Evolutionary conservation across 306 rosid species (phyloP).

Genomic region (Cicer cuneatum): DNA sequence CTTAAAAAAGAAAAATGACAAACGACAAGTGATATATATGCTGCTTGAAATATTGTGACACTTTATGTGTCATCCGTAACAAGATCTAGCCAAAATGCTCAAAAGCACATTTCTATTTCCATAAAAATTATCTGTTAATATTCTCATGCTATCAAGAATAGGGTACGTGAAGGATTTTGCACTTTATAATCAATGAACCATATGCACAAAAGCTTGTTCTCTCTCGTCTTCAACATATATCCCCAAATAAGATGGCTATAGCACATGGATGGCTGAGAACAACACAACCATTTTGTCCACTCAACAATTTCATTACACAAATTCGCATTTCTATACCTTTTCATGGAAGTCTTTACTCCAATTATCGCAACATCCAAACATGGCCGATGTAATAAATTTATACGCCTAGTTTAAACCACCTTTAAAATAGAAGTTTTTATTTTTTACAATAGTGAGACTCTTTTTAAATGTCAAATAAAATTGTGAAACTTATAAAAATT

Average conservation of each 20-base stretch:
- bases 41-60: slow-evolving; percentile 35
- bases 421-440: too few relatives aligned
- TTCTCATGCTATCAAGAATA: slow-evolving; percentile 33
- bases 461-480: too few relatives aligned
- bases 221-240: not conserved
- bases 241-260: slow-evolving; percentile 3
- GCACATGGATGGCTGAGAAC: not conserved
- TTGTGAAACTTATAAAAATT: too few relatives aligned
- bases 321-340: not conserved
- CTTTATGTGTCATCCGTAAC: slow-evolving; percentile 40
- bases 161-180: slow-evolving; percentile 10
- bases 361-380: not conserved
- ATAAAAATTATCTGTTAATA: slow-evolving; percentile 34
- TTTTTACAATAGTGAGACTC: too few relatives aligned
- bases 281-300: slow-evolving; percentile 2
- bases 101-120: slow-evolving; percentile 1
- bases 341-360: not conserved
- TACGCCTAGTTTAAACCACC: too few relatives aligned
- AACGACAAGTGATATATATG: slow-evolving; percentile 29
- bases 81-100: slow-evolving; percentile 48
- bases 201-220: not conserved
- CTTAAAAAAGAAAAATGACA: not conserved
- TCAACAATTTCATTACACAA: not conserved
- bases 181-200: not conserved
- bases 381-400: too few relatives aligned